Evolutionary conservation across 2,329 filamentous ascomycete species (phyloP).

Genomic region (Colletotrichum sp.): DNA sequence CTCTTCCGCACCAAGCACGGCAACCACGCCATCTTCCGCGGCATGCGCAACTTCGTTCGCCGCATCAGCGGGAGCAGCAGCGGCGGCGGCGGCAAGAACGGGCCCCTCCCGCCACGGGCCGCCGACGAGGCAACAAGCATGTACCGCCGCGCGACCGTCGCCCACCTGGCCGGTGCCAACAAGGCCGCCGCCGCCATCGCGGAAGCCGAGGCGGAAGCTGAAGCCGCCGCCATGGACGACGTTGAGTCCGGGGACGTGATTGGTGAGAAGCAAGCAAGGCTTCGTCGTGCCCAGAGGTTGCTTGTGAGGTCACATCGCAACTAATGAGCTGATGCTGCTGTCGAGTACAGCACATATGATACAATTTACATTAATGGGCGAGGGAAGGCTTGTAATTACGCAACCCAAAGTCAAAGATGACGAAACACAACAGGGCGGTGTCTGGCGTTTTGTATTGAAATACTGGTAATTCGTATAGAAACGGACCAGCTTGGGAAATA

Average conservation of each 20-base stretch:
- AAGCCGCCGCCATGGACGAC: conserved; percentile 25
- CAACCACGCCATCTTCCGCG: conserved; percentile 14
- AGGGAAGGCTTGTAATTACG: background rate
- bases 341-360: background rate
- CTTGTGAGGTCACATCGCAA: conserved; percentile 25
- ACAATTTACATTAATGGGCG: background rate
- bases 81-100: background rate
- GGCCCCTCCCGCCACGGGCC: conserved; percentile 9
- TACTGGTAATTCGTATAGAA: background rate
- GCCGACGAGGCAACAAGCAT: conserved; percentile 14
- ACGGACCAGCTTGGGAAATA: background rate
- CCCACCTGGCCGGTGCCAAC: background rate
- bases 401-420: background rate
- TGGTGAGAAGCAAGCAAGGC: conserved; percentile 40
- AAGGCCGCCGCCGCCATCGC: background rate
- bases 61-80: conserved; percentile 13
- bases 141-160: conserved; percentile 13
- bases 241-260: conserved; percentile 26
- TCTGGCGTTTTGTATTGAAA: background rate
- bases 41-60: conserved; percentile 17
- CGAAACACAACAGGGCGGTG: background rate
- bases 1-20: conserved; percentile 6
- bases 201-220: conserved; percentile 23
- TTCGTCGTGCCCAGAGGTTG: conserved; percentile 44
- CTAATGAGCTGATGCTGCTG: background rate